A percentile compares a stretch with the other conserved stretches of the same genome.
These are phyloP conservation scores for Dictyophora rubrovolvata DNA, from an alignment of 768 basidiomycete genomes.

Conservation along the genomic window DNA sequence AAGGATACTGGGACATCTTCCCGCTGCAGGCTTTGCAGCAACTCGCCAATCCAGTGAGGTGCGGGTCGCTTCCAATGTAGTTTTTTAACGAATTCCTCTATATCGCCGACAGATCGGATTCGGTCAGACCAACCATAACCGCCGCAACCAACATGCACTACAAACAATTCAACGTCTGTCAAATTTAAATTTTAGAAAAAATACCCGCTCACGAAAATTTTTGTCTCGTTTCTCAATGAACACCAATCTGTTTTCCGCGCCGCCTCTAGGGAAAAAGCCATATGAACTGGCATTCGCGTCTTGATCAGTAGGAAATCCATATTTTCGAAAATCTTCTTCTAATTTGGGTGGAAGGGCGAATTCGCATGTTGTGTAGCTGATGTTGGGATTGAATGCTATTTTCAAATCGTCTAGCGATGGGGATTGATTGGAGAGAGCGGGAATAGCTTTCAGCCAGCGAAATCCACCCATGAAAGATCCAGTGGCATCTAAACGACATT, in stretches of 20 bases:
- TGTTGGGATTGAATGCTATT: conserved; percentile 13
- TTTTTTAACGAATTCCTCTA: conserved; percentile 3
- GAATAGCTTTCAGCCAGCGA: conserved; percentile 11
- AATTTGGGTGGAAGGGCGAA: conserved; percentile 12
- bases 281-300: conserved; percentile 2
- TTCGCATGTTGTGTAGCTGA: conserved; percentile 12
- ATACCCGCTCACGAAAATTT: neutral
- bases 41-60: conserved; percentile 9
- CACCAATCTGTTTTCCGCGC: conserved; percentile 1
- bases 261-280: conserved; percentile 5
- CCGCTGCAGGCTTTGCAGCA: conserved; percentile 12
- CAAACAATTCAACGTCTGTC: neutral
- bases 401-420: conserved; percentile 4
- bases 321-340: conserved; percentile 4
- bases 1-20: neutral
- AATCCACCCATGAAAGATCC: conserved; percentile 15
- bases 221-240: conserved; percentile 6
- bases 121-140: conserved; percentile 12
- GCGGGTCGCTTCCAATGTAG: conserved; percentile 2
- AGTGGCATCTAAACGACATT: conserved; percentile 16
- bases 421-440: neutral
- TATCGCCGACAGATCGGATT: conserved; percentile 4
- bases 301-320: conserved; percentile 9
- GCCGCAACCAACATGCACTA: conserved; percentile 10
- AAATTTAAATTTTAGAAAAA: neutral